A percentile compares a stretch with the other conserved stretches of the same genome.
Conservation (phyloP, 116 monocot species). For the Posidonia oceanica region DNA sequence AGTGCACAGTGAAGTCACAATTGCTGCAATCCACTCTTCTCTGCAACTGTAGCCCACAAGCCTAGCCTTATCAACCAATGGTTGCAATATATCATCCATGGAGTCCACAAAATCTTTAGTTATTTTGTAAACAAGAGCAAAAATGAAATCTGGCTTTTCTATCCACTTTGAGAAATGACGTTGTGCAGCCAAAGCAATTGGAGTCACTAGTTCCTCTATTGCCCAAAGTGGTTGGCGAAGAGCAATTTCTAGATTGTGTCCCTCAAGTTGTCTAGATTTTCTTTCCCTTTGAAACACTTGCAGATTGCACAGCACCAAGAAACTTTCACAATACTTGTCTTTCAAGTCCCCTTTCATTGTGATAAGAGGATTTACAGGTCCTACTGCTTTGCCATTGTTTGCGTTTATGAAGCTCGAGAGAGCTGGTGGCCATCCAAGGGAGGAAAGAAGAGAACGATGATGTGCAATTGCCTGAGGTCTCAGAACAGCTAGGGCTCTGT, state of each 20-base stretch:
- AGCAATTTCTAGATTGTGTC: conserved; percentile 34
- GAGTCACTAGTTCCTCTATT: conserved; percentile 81
- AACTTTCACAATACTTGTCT: conserved; percentile 52
- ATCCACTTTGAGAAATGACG: conserved; percentile 76
- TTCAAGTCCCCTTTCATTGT: conserved; percentile 58
- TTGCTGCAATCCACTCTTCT: conserved; percentile 89
- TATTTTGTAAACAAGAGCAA: conserved; percentile 75
- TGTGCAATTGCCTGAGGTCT: conserved; percentile 86
- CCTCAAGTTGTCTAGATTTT: conserved; percentile 56
- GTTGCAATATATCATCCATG: conserved; percentile 92
- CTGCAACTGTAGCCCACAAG: conserved; percentile 86
- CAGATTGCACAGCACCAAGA: conserved; percentile 67
- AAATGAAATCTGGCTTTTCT: conserved; percentile 82
- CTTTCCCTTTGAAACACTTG: conserved; percentile 74
- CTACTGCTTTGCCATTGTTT: conserved; percentile 9
- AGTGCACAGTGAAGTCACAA: conserved; percentile 47
- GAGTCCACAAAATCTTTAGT: conserved; percentile 67
- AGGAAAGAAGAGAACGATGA: conserved; percentile 62
- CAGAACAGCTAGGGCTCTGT: conserved; percentile 60
- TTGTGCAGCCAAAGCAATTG: conserved; percentile 44
- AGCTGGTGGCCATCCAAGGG: conserved; percentile 86
- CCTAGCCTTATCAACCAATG: conserved; percentile 76
- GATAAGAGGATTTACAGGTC: conserved; percentile 52
- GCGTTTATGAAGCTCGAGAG: conserved; percentile 28
- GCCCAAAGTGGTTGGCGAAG: conserved; percentile 72